Base-by-base conservation (phyloP, 352 stramenopile species). In the Phytophthora hibernalis region DNA sequence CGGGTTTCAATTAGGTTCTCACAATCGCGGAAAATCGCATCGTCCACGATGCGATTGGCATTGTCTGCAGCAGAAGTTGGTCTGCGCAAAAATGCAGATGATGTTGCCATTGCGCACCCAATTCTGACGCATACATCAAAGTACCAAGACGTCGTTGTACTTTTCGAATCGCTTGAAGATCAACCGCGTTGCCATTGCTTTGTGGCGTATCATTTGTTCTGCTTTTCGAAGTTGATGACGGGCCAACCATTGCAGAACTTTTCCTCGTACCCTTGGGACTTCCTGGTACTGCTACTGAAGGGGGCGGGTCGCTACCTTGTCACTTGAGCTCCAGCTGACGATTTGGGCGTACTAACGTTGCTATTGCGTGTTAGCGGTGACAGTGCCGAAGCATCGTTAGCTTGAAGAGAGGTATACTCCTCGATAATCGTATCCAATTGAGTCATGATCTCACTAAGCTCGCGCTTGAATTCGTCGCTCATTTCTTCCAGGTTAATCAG, bases 101-200 rank as follows among this genome's bases (percentile, higher is more conserved):
- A 13, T 80, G 24, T 28, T 93, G 77, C 55, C 91, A 85, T 1
- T 61, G 33, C 11, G 33, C 21, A 15, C 57, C 72, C 18, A 97
- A 61, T 54, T 97, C 88, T 11, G 85, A 91, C 5, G 79, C 80
- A 50, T 83, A 91, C 30, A 95, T 55, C 10, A 96, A 63, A n/a
- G 74, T 87, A 13, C 81, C 88, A 22, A 97, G 67, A 18, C 90
- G 85, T 2, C 87, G 82, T 57, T 95, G 87, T 11, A 94, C 74
- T 35, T 83, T 87, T n/a, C 88, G 83, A 31, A 97, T 89, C n/a
- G 84, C 81, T 47, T 86, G 74, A 13, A 96, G 68, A 64, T 96
- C 85, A 40, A 93, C 54, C 21, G 28, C n/a, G 9, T 35, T 54
- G 5, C 56, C 49, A 66, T 15, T 48, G 33, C 22, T 59, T 55